A percentile compares a stretch with the other conserved stretches of the same genome.
These are phyloP conservation scores for Pharus latifolius DNA, from an alignment of 176 grass and related monocot genomes.

Conservation along the genomic window DNA sequence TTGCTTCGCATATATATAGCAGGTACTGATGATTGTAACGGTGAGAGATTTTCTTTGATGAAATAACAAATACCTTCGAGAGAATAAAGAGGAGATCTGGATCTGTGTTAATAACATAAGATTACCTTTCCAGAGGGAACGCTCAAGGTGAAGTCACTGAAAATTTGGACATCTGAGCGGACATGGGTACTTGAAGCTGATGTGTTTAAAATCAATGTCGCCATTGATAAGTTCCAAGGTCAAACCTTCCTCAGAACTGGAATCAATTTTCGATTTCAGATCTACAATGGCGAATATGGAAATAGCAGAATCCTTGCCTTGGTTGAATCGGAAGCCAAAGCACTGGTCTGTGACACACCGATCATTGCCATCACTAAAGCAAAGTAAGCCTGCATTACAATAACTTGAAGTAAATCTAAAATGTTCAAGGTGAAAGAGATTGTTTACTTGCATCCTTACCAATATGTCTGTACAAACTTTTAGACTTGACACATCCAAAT, in stretches of 20 bases:
- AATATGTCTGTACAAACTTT: too few relatives aligned
- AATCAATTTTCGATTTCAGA: conserved; percentile 12
- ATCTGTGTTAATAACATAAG: too few relatives aligned
- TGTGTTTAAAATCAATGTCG: conserved; percentile 32
- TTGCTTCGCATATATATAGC: too few relatives aligned
- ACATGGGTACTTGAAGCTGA: conserved; percentile 43
- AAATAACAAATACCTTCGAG: too few relatives aligned
- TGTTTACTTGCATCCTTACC: too few relatives aligned
- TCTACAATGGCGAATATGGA: conserved; percentile 21
- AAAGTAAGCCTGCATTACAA: conserved; percentile 16
- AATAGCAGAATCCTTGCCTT: conserved; percentile 16
- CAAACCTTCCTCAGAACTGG: conserved; percentile 24
- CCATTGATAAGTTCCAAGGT: conserved; percentile 23
- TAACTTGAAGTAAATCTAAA: background rate
- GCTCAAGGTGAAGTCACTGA: conserved; percentile 32
- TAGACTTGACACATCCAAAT: too few relatives aligned
- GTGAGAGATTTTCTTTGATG: too few relatives aligned
- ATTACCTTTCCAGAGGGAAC: conserved; percentile 37
- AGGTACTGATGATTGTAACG: too few relatives aligned
- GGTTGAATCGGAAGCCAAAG: conserved; percentile 20
- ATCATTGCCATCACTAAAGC: conserved; percentile 9
- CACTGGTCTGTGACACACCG: background rate
- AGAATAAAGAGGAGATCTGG: too few relatives aligned
- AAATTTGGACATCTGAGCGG: conserved; percentile 36
- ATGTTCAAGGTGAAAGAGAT: background rate